Evolutionary conservation across 306 rosid genomes (phyloP).

Genomic region (Inga laurina): DNA sequence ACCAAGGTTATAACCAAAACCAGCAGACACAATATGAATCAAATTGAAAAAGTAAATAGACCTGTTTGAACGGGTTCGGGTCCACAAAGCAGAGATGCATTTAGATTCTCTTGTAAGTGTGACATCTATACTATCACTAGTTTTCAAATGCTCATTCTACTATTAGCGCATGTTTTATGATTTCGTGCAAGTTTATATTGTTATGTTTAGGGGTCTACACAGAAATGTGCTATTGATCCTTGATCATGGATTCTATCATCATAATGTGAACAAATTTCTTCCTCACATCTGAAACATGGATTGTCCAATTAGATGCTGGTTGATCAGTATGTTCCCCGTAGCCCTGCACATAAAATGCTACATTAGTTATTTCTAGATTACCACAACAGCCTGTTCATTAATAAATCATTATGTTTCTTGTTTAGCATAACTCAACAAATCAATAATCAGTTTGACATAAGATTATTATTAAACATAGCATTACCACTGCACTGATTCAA

Average conservation of each 20-base stretch:
- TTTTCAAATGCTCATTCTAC: conserved; percentile 12
- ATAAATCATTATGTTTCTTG: not conserved
- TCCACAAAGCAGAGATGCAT: not conserved
- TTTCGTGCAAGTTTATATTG: not conserved
- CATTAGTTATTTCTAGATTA: conserved; percentile 5
- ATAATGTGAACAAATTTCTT: conserved; percentile 12
- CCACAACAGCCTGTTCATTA: not conserved
- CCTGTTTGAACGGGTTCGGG: not conserved
- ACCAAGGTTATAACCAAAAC: conserved; percentile 5
- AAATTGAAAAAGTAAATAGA: not conserved
- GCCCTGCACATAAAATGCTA: conserved; percentile 43
- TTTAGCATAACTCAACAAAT: not conserved
- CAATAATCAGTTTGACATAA: not conserved
- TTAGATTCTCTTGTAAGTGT: not conserved
- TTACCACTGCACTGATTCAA: not conserved
- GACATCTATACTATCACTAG: not conserved
- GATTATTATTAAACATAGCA: not conserved
- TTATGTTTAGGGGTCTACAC: conserved; percentile 6
- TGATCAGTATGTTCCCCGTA: conserved; percentile 36
- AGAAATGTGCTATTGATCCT: not conserved
- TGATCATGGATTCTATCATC: conserved; percentile 17
- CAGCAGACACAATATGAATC: not conserved
- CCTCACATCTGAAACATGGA: conserved; percentile 66
- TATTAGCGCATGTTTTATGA: not conserved
- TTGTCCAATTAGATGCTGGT: conserved; percentile 47